Percentiles rank a stretch among this genome's conserved stretches.
These are phyloP conservation scores for Colletotrichum sp. DNA, from an alignment of 2,329 filamentous ascomycete genomes.

Conservation along the genomic window DNA sequence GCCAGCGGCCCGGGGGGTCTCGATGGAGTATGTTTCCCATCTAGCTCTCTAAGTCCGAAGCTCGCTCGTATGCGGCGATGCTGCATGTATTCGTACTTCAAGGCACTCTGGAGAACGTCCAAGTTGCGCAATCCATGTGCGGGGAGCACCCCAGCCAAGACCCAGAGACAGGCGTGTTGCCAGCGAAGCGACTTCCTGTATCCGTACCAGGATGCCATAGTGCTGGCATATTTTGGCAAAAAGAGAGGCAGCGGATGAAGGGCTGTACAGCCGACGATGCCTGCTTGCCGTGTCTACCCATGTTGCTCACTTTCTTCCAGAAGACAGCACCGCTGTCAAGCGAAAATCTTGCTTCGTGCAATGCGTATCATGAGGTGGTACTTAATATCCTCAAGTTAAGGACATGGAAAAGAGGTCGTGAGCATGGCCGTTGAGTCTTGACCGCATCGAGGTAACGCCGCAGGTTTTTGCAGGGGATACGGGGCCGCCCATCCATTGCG, in stretches of 20 bases:
- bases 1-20: background rate
- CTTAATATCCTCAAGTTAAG: constrained; percentile 21
- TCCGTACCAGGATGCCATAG: background rate
- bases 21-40: background rate
- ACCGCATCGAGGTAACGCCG: constrained; percentile 11
- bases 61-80: background rate
- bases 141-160: background rate
- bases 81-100: background rate
- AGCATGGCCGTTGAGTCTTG: constrained; percentile 8
- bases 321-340: background rate
- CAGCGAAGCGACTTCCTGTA: background rate
- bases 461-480: constrained; percentile 7
- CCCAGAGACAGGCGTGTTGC: background rate
- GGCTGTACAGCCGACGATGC: background rate
- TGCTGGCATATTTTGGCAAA: background rate
- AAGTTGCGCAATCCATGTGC: background rate
- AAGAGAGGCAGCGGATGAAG: background rate
- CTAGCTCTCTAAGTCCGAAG: background rate
- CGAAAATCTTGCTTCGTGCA: background rate
- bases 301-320: background rate
- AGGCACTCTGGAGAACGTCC: background rate
- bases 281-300: background rate
- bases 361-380: constrained; percentile 5
- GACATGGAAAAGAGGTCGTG: background rate
- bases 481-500: background rate